Conservation (phyloP, 441 rosid genomes). For the Jatropha podagrica region DNA sequence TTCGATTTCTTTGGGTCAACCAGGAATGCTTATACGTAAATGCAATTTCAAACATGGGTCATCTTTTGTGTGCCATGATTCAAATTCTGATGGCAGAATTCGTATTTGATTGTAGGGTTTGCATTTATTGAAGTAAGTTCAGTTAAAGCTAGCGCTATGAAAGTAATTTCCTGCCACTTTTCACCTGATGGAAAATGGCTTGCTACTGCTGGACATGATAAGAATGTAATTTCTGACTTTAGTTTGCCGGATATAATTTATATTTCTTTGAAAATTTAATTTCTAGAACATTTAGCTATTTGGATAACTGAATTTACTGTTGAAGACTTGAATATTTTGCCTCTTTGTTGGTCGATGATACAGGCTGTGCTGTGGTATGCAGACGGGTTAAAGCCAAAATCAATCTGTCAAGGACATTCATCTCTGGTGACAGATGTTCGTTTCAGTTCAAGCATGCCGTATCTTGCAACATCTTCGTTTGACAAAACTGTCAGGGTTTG, state of each 20-base stretch:
- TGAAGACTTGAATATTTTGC: not conserved
- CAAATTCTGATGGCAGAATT: not conserved
- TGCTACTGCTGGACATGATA: conserved; percentile 9
- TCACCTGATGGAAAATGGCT: conserved; percentile 5
- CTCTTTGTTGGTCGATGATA: conserved; percentile 13
- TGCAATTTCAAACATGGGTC: not conserved
- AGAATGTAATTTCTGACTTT: not conserved
- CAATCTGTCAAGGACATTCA: conserved; percentile 78
- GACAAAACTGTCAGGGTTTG: conserved; percentile 94
- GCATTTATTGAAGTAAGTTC: conserved; percentile 1
- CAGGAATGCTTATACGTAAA: not conserved
- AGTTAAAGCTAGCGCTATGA: not conserved
- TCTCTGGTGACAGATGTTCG: conserved; percentile 78
- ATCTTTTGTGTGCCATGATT: not conserved
- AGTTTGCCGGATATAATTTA: too few relatives aligned
- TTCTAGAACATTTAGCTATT: not conserved
- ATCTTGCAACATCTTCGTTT: conserved; percentile 89
- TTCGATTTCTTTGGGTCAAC: not conserved
- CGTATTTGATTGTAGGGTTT: not conserved
- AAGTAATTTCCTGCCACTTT: conserved; percentile 1
- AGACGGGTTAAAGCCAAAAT: conserved; percentile 57
- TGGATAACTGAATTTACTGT: too few relatives aligned
- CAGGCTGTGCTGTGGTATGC: conserved; percentile 87
- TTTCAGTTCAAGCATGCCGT: conserved; percentile 82
- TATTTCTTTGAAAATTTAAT: not conserved